Conservation (phyloP, 2,329 filamentous ascomycete species). For the Ascochyta lentis region DNA sequence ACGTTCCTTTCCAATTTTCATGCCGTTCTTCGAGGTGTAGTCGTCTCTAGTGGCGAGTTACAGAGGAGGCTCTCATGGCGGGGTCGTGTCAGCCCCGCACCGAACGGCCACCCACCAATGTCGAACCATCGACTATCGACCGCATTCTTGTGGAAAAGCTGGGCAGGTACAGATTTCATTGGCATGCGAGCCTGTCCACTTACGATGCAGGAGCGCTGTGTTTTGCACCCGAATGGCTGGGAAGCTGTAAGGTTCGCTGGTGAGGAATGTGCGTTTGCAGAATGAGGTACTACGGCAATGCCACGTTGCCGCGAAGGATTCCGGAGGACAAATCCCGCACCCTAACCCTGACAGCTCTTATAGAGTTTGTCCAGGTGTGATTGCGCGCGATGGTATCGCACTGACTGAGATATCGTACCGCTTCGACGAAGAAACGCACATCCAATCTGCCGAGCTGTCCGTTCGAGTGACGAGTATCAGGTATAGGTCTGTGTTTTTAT, state of each 20-base stretch:
- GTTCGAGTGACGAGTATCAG: too few species aligned
- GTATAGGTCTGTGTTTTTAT: too few species aligned
- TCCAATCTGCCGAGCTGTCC: too few species aligned
- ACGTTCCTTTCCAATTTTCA: too few species aligned
- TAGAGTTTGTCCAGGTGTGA: not conserved
- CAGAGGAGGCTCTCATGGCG: too few species aligned
- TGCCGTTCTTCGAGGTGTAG: too few species aligned
- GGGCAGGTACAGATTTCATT: not conserved
- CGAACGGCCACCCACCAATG: too few species aligned
- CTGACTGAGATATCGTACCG: too few species aligned
- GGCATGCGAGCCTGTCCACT: not conserved
- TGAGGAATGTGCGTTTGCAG: slow-evolving; percentile 3
- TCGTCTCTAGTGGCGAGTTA: too few species aligned
- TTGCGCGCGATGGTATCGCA: not conserved
- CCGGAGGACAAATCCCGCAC: not conserved
- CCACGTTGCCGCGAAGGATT: slow-evolving; percentile 1
- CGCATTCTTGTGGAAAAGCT: not conserved
- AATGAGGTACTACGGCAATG: slow-evolving; percentile 1
- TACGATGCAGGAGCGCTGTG: not conserved
- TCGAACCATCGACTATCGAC: not conserved
- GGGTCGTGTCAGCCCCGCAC: too few species aligned
- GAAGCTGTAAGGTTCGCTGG: not conserved
- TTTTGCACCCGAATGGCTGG: not conserved
- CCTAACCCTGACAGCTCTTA: not conserved
- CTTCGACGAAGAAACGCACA: too few species aligned